Evolutionary conservation across 345 rosid species (phyloP), one percentile per base, ranked within the genome.

Genomic region (Salix arbutifolia): DNA sequence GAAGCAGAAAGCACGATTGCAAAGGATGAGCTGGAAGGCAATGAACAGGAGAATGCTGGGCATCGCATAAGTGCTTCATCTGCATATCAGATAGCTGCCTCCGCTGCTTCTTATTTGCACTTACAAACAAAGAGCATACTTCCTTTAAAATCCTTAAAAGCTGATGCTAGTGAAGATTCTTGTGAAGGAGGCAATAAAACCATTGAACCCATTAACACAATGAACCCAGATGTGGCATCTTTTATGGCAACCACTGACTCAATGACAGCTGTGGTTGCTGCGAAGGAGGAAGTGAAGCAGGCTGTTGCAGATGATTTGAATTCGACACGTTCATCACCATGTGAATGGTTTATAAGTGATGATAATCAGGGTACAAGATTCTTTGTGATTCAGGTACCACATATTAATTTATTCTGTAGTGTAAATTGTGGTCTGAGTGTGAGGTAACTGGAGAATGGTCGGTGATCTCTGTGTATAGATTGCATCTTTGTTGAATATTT

Each of bases 231-330:
- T 37, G 82, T 81, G 84, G 89, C 89, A 18, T 91, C 94, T 81
- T 69, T 96, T 18, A 82, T 91, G 86, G 97, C 97, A 28, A 91
- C 99, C 48, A 92, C 97, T 21, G 98, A 96, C 84, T 94, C 99
- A 6, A 92, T 96, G 79, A 94, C 99, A 2, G 95, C 99, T 0
- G 98, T 96, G 65, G 98, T 96, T 64, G 96, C 99, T 40, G 98
- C 97, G 3, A 80, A 94, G 82, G 98, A 96, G 77, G 97, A 96
- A 70, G 94, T 89, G 75, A 96, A 94, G 84, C 99, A 96, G 73
- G 99, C 99, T 19, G 97, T 96, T 23, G 99, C 98, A 0, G 95
- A 96, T 87, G 96, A 88, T 84, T 77, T 96, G 60, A 92, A 85
- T 56, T 94, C 99, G 19, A 85, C 87, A 37, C 74, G 16, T 46